Percentiles rank a stretch among this genome's conserved stretches.
Evolutionary conservation across 805 yeast genomes (phyloP).

Genomic region (Maudiozyma turicensis): DNA sequence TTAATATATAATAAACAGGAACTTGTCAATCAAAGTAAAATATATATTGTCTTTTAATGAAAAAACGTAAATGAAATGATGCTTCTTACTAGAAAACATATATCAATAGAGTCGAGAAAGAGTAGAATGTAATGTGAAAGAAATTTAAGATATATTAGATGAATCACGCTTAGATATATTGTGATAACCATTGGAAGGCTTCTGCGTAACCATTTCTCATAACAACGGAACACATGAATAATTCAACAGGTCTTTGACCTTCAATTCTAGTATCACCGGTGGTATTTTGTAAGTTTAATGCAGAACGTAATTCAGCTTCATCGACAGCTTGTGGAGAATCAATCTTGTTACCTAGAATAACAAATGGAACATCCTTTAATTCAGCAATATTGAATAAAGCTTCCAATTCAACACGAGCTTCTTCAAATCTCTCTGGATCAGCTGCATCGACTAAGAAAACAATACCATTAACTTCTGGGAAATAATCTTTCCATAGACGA

Average conservation of each 20-base stretch:
- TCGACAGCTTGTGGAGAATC: slow-evolving; percentile 91
- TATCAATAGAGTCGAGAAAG: too few species aligned
- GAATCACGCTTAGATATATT: slow-evolving; percentile 56
- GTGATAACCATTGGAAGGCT: slow-evolving; percentile 96
- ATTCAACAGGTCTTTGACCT: slow-evolving; percentile 82
- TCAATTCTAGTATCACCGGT: slow-evolving; percentile 77
- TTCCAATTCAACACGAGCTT: slow-evolving; percentile 90
- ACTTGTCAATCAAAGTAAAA: too few species aligned
- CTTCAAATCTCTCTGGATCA: slow-evolving; percentile 89
- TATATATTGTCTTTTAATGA: too few species aligned
- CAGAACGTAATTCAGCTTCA: slow-evolving; percentile 87
- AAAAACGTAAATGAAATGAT: too few species aligned
- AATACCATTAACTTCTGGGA: slow-evolving; percentile 98
- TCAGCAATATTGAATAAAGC: slow-evolving; percentile 90
- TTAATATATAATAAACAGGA: too few species aligned
- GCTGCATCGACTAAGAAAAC: slow-evolving; percentile 96
- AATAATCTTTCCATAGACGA: slow-evolving; percentile 97
- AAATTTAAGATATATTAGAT: background rate
- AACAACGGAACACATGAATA: slow-evolving; percentile 95
- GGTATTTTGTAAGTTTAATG: slow-evolving; percentile 76
- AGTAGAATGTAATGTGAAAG: background rate
- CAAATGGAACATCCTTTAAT: slow-evolving; percentile 79
- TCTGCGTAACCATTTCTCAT: slow-evolving; percentile 99
- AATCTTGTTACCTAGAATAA: slow-evolving; percentile 92
- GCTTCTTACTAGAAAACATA: too few species aligned